Base-by-base conservation (phyloP, 441 rosid species). In the Codiaeum variegatum region DNA sequence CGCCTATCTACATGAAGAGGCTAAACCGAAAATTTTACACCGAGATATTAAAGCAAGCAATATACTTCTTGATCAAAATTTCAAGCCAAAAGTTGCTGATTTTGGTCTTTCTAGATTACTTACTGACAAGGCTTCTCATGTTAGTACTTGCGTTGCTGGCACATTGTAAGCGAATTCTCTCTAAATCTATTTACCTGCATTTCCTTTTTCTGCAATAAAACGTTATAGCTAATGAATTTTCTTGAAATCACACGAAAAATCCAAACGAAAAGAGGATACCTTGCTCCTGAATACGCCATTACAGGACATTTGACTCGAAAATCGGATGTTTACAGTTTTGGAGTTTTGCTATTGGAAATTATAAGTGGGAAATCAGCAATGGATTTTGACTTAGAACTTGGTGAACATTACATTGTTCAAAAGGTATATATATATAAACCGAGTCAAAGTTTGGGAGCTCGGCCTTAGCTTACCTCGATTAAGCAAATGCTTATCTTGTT, bases 301-400 rank as follows among this genome's bases (percentile, higher is more conserved):
- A 80, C 83, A 2, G 91, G 91, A 62, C 77, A 51, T n/a, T 80
- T 91, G 70, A 88, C 94, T 0, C 15, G 86, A 26, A 86, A 88
- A 69, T 86, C 98, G 12, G 97, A 95, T 75, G 94, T 91, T 8
- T 95, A 83, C 75, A 83, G 99, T 77, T 95, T 87, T 59, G 98
- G 99, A 34, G 95, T 92, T n/a, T 82, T 95, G 36, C 76, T 95
- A 18, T 76, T 95, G 42, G 99, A 93, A 69, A 90, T 95, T 32
- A 83, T 95, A 72, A 88, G 92, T 0, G 99, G 99, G 42, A 71
- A 91, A 60, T 83, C 80, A 74, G 95, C 86, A 42, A 66, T 91
- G n/a, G 97, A 91, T 83, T 86, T 88, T 52, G 84, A 83, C 46
- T 23, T 78, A 10, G 86, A 83, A 70, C 78, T 46, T 46, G 91